Base-by-base conservation (phyloP, 108 stramenopile genomes). In the Thalassiosira profunda region DNA sequence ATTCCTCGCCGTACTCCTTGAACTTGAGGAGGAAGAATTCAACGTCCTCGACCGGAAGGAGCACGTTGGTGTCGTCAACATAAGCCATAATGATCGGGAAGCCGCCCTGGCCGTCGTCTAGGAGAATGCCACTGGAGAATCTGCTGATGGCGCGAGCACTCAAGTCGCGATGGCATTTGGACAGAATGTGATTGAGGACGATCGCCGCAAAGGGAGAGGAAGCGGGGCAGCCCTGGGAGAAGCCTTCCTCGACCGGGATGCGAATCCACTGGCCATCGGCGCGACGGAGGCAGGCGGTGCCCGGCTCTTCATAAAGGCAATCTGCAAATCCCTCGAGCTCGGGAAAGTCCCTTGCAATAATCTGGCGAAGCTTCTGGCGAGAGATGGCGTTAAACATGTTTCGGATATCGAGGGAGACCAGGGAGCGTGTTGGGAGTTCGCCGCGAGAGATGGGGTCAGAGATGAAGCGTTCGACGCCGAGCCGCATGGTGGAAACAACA, bases 361-460 rank as follows among this genome's bases (percentile, higher is more conserved):
- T 6, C 5, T 51, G 15, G 14, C n/a, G 63, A 6, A 45, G 20
- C 9, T 6, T 12, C 10, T 6, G 6, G 14, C 63, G 63, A 5
- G 63, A 65, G 48, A 49, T 6, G 20, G 25, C 51, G 24, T 51
- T 65, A 49, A 65, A 65, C 63, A 65, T 65, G 29, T 65, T 65
- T 28, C 9, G 5, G 18, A 65, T 26, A 24, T 65, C 63, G 17
- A 65, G 63, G 9, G 8, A 8, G 18, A 65, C 7, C 9, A 60
- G 58, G n/a, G 38, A 36, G n/a, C 38, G 5, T 36, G 55, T 30
- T 30, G 55, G 38, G 10, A 10, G 38, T 40, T 40, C 14, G 38
- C 14, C 14, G 12, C 8, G 7, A 7, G 33, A 15, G 5, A 21
- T 36, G 33, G 36, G 35, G 24, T 6, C 40, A 7, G 24, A 12